phyloP scores from a whole-genome alignment of 257 asterid genomes.

The Salvia miltiorrhiza region DNA sequence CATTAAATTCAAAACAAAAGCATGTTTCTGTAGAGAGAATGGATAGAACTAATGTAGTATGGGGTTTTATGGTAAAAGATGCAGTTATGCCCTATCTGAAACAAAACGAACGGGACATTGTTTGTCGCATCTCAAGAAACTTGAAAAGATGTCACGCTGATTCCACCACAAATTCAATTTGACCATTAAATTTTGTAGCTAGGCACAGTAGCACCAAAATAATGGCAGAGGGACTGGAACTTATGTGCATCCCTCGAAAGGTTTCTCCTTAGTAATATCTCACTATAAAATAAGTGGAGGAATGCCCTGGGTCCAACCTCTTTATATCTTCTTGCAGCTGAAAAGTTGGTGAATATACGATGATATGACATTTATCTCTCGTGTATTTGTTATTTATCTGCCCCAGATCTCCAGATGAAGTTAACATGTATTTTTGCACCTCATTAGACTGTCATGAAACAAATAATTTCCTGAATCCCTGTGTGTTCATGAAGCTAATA shows the following conservation, averaged over 20 bases:
- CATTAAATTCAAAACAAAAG: background rate
- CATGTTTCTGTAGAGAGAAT: background rate
- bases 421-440: background rate
- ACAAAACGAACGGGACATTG: no score
- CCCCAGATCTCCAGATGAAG: background rate
- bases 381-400: background rate
- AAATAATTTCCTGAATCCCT: background rate
- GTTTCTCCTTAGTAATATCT: background rate
- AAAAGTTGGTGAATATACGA: background rate
- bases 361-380: background rate
- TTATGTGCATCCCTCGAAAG: background rate
- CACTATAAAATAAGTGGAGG: background rate
- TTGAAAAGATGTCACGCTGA: background rate
- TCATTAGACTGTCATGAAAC: background rate
- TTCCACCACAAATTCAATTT: background rate
- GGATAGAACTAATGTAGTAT: background rate
- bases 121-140: no score
- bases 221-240: background rate
- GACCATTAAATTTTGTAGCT: no score
- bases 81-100: no score
- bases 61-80: background rate
- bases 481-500: constrained; percentile 28
- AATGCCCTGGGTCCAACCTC: background rate
- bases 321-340: background rate
- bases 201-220: no score